Base-by-base conservation (phyloP, 495 filamentous ascomycete genomes). In the Hypoxylon rickii region DNA sequence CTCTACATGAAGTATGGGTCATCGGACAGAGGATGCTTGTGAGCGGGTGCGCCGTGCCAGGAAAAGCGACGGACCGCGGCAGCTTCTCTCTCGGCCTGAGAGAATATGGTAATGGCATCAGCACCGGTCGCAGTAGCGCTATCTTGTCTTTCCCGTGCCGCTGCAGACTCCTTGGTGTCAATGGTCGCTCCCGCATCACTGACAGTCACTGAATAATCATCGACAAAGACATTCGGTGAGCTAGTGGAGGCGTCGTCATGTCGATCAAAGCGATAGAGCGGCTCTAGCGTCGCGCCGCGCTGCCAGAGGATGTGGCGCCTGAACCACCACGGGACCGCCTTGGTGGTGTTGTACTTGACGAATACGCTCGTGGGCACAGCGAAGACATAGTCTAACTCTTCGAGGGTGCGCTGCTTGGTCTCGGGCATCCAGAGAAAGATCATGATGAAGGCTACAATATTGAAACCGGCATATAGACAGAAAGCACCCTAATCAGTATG, bases 381-480 rank as follows among this genome's bases (percentile, higher is more conserved):
- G 51, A 84, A 85, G 16, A 85, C 75, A 61, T 79, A 79, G 49
- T 84, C 82, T 13, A 84, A 67, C 44, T 87, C 85, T 56, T 88
- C 85, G 7, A 92, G 80, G 3, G 88, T 89, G 22, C 82, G 79
- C 65, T 89, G 87, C 69, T 91, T 92, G 0, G 89, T 91, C 71
- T 92, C 89, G 7, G 86, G 87, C 4, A 93, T 77, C 71, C 79
- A 89, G 43, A 90, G 74, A 69, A 90, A 87, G 56, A 91, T 88
- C 73, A 88, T 77, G 20, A 84, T 58, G 15, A 90, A 76, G 7
- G 86, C 89, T 20, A 83, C 71, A 11, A 89, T 66, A 59, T 92
- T 92, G 50, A 89, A 77, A 8, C 70, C 84, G 31, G 86, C 87
- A 57, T 86, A 88, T 62, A 85, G 83, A 34, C 73, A 73, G 34